phyloP scores from a whole-genome alignment of 148 eudicot species.

The Chenopodium formosanum region DNA sequence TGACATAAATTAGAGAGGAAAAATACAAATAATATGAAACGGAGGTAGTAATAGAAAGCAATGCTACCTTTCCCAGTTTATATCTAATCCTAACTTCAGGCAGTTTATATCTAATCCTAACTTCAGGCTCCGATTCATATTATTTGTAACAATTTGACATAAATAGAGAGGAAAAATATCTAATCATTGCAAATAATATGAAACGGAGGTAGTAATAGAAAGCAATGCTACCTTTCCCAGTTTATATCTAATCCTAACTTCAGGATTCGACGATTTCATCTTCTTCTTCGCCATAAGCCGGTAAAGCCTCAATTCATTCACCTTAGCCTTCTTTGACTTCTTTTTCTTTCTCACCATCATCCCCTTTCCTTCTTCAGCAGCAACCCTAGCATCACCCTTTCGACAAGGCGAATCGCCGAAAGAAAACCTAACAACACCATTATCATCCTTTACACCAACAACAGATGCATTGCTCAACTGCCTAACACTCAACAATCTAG shows the following conservation, averaged over 20 bases:
- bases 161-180: no score
- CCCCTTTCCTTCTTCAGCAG: constrained; percentile 23
- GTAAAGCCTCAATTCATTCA: constrained; percentile 79
- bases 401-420: constrained; percentile 32
- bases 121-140: no score
- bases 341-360: constrained; percentile 31
- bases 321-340: constrained; percentile 60
- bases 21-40: no score
- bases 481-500: constrained; percentile 35
- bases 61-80: constrained; percentile 78
- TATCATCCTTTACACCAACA: constrained; percentile 62
- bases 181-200: no score
- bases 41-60: neutral
- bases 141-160: no score
- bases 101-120: no score
- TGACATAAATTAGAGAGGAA: no score
- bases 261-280: constrained; percentile 92
- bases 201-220: neutral
- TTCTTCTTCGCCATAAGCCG: constrained; percentile 88
- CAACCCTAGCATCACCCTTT: constrained; percentile 8
- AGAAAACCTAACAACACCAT: constrained; percentile 69
- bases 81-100: constrained; percentile 91
- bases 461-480: constrained; percentile 43
- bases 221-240: constrained; percentile 64
- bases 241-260: constrained; percentile 85